phyloP scores from a whole-genome alignment of 2,329 filamentous ascomycete genomes.

The Neurospora sp. region DNA sequence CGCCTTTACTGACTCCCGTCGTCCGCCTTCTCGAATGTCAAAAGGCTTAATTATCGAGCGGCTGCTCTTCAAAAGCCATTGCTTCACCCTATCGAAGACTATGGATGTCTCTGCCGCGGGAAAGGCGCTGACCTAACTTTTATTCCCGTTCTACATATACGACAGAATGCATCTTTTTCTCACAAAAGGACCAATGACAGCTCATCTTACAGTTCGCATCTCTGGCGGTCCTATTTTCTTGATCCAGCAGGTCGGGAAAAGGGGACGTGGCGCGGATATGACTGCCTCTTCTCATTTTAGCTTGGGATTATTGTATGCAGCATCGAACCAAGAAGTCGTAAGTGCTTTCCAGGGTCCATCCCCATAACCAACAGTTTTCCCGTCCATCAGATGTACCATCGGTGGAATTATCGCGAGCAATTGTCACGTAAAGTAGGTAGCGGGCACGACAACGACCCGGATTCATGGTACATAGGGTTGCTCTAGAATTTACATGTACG shows the following conservation, averaged over 20 bases:
- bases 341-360: not conserved
- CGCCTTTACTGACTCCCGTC: not conserved
- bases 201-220: not conserved
- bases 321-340: not conserved
- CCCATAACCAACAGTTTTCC: not conserved
- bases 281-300: not conserved
- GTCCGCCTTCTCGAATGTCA: not conserved
- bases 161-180: not conserved
- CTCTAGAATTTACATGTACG: too few relatives aligned
- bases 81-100: not conserved
- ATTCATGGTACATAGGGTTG: not conserved
- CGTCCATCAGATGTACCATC: not conserved
- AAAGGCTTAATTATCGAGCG: not conserved
- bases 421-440: not conserved
- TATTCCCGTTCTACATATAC: not conserved
- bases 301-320: not conserved
- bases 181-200: not conserved
- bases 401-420: not conserved
- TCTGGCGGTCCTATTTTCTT: not conserved
- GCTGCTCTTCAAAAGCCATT: not conserved
- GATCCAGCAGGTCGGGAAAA: not conserved
- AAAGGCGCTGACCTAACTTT: not conserved
- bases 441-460: not conserved
- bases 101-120: not conserved
- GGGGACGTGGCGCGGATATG: not conserved